Evolutionary conservation across 768 basidiomycete genomes (phyloP), one percentile per base, ranked within the genome.

Genomic region (Sarcomyxa edulis): DNA sequence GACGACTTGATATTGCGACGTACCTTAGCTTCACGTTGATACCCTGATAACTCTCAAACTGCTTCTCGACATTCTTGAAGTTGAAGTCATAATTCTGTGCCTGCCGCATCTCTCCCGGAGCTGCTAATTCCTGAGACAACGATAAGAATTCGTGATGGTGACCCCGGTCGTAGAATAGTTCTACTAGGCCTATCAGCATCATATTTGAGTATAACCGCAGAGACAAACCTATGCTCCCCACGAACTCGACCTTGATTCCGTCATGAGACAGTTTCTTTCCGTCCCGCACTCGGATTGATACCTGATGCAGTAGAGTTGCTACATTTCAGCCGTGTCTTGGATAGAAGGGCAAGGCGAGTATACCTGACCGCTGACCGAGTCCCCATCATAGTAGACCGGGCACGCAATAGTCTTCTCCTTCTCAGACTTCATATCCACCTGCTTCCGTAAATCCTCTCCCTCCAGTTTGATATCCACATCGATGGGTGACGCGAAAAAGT

Each of bases 11-110:
- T 20, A 7, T 14, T 7, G 23, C 25, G 3, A 28, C 81, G 48
- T 48, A 93, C 94, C 95, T 66, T 48, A 98, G 74, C 64, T 97
- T 98, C 42, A 98, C 96, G 51, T 98, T 99, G 56, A 97, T 98
- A 5, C 96, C 96, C 50, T 91, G 84, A 59, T 98, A 98, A 50
- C 86, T 90, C 69, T 98, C 95, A 48, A 88, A 98, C 59, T 97
- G 93, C 69, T 99, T 97, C 78, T 99, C 96, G 27, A 99, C 88
- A 54, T 95, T 99, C 73, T 97, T 97, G 76, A 99, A 98, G 53
- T 81, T 76, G 62, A 99, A 98, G 37, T 97, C 94, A 50, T 83
- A 96, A 7, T 92, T 91, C 62, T 97, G 94, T 1, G 93, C 93
- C 53, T 91, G 85, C 30, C 96, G 78, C 82, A 99, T 83, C 55